Evolutionary conservation across 1,139 yeast species (phyloP).

Genomic region (Zygosaccharomyces sapae): DNA sequence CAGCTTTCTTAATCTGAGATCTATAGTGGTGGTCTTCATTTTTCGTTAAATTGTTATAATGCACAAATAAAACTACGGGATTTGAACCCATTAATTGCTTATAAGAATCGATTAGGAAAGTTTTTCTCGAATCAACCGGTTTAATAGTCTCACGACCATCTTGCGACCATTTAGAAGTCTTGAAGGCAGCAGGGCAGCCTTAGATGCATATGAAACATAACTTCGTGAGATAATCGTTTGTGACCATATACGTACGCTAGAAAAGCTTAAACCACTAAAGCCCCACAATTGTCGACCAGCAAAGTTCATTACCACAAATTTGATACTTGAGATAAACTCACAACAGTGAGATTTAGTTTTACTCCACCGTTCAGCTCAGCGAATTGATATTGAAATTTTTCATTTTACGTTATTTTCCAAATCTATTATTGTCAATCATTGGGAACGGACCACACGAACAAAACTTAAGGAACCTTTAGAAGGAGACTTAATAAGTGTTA

Average conservation of each 20-base stretch:
- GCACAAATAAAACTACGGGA: constrained; percentile 69
- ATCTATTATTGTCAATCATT: not conserved
- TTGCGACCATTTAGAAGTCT: constrained; percentile 2
- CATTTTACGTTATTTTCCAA: not conserved
- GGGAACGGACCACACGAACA: constrained; percentile 1
- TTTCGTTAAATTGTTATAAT: constrained; percentile 76
- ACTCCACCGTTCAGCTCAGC: not conserved
- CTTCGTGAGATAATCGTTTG: not conserved
- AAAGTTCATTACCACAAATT: not conserved
- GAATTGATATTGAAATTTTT: constrained; percentile 1
- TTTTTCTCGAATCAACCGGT: constrained; percentile 63
- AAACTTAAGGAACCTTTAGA: not conserved
- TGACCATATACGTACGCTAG: not conserved
- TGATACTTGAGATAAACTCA: not conserved
- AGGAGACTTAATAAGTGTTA: constrained; percentile 1
- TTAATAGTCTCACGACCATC: constrained; percentile 42
- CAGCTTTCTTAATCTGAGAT: constrained; percentile 55
- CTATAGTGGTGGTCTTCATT: constrained; percentile 63
- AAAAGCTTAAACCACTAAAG: not conserved
- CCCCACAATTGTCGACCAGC: not conserved
- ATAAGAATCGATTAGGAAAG: constrained; percentile 77
- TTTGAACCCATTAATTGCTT: constrained; percentile 62
- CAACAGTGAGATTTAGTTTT: not conserved
- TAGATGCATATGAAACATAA: not conserved
- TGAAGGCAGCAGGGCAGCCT: constrained; percentile 2